Evolutionary conservation across 495 filamentous ascomycete genomes (phyloP).

Genomic region (Hypoxylon lienhwacheense): DNA sequence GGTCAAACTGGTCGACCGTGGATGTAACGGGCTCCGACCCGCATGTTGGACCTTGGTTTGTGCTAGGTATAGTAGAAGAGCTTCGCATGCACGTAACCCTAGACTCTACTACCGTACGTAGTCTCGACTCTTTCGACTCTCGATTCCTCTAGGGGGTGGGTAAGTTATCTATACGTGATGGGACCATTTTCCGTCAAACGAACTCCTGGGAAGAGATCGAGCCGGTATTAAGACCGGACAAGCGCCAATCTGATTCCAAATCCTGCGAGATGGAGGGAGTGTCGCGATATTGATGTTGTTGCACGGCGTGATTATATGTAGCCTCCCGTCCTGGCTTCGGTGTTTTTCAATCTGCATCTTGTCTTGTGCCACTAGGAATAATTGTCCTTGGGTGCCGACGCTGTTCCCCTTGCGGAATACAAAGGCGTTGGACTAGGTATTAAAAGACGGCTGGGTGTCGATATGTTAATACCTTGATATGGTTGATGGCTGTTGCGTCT

Average conservation of each 20-base stretch:
- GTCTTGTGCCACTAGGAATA: constrained; percentile 1
- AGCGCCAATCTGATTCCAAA: constrained; percentile 23
- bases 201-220: constrained; percentile 17
- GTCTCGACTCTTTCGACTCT: no score
- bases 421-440: not conserved
- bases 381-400: not conserved
- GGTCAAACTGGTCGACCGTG: not conserved
- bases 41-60: constrained; percentile 23
- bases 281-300: constrained; percentile 9
- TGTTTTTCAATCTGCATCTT: constrained; percentile 1
- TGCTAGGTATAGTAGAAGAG: no score
- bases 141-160: no score
- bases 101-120: constrained; percentile 12
- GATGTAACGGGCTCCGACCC: constrained; percentile 7
- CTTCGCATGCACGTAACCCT: constrained; percentile 23
- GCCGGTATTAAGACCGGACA: constrained; percentile 14
- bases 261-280: constrained; percentile 10
- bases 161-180: no score
- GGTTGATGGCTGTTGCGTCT: not conserved
- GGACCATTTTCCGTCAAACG: no score
- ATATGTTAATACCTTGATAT: no score
- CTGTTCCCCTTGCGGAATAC: not conserved
- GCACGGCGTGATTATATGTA: constrained; percentile 19
- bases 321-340: constrained; percentile 16
- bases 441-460: not conserved